phyloP scores from a whole-genome alignment of 768 basidiomycete species.

The Leccinum ochraceum region DNA sequence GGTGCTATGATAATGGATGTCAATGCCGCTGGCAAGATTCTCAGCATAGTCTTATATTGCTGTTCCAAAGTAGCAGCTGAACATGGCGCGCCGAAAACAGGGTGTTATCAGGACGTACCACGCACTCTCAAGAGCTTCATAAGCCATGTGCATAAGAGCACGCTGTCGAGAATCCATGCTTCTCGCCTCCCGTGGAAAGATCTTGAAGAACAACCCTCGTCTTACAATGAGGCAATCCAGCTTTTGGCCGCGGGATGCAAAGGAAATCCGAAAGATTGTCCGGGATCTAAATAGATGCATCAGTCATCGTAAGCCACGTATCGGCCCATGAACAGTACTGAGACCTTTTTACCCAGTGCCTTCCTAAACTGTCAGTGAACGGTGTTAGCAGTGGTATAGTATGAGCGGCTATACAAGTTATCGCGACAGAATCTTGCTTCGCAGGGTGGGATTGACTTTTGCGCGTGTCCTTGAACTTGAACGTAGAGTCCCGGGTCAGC shows the following conservation, averaged over 20 bases:
- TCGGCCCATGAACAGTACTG: conserved; percentile 58
- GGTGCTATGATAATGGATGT: no score
- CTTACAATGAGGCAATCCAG: no score
- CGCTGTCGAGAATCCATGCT: conserved; percentile 80
- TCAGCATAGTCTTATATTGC: no score
- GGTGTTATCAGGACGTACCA: neutral
- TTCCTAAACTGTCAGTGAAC: conserved; percentile 51
- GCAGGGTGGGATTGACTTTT: conserved; percentile 39
- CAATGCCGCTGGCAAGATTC: no score
- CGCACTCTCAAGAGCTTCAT: conserved; percentile 68
- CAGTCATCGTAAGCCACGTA: conserved; percentile 4
- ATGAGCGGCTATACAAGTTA: conserved; percentile 69
- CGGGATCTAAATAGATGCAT: conserved; percentile 52
- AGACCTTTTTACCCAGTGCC: conserved; percentile 51
- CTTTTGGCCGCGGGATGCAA: conserved; percentile 23
- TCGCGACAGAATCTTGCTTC: conserved; percentile 62
- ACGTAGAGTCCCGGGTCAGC: no score
- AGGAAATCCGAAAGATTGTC: conserved; percentile 48
- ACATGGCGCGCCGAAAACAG: no score
- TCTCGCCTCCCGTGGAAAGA: conserved; percentile 72
- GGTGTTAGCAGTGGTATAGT: conserved; percentile 50
- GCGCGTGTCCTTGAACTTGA: no score
- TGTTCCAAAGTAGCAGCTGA: no score
- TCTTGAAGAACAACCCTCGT: conserved; percentile 53
- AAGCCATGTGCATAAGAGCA: conserved; percentile 61